These are phyloP conservation scores for Otatea glauca DNA, from an alignment of 176 grass and related monocot species.

Conservation along the genomic window DNA sequence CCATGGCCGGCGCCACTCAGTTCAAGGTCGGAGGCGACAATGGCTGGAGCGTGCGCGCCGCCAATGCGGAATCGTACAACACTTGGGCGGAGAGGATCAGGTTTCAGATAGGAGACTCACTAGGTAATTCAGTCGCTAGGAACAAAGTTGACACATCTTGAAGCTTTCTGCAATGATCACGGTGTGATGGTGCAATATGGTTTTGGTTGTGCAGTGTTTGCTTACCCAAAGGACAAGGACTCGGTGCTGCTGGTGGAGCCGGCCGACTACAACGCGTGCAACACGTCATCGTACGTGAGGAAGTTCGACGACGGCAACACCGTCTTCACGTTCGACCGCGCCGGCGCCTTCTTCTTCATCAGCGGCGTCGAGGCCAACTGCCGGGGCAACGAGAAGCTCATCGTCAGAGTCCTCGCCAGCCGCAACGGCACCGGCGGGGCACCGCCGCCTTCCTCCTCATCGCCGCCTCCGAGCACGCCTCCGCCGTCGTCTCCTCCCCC, in stretches of 20 bases:
- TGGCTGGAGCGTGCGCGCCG: conserved; percentile 62
- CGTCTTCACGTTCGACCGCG: conserved; percentile 48
- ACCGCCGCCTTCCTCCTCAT: neutral
- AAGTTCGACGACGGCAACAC: conserved; percentile 77
- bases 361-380: conserved; percentile 75
- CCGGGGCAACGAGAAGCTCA: conserved; percentile 67
- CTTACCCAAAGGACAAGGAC: conserved; percentile 58
- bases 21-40: conserved; percentile 69
- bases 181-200: neutral
- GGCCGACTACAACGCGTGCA: conserved; percentile 73
- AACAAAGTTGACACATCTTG: neutral
- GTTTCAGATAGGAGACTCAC: conserved; percentile 65
- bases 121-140: conserved; percentile 41
- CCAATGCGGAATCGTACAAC: conserved; percentile 56
- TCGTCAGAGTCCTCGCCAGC: conserved; percentile 65
- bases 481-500: conserved; percentile 33
- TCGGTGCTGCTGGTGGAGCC: conserved; percentile 70
- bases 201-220: conserved; percentile 53
- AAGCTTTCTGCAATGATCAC: neutral
- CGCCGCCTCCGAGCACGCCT: neutral
- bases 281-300: conserved; percentile 64
- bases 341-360: conserved; percentile 78
- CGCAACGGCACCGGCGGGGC: conserved; percentile 11
- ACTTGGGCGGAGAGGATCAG: conserved; percentile 63
- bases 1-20: conserved; percentile 54